Conservation (phyloP, 768 basidiomycete species). For the Podaxis pistillaris region DNA sequence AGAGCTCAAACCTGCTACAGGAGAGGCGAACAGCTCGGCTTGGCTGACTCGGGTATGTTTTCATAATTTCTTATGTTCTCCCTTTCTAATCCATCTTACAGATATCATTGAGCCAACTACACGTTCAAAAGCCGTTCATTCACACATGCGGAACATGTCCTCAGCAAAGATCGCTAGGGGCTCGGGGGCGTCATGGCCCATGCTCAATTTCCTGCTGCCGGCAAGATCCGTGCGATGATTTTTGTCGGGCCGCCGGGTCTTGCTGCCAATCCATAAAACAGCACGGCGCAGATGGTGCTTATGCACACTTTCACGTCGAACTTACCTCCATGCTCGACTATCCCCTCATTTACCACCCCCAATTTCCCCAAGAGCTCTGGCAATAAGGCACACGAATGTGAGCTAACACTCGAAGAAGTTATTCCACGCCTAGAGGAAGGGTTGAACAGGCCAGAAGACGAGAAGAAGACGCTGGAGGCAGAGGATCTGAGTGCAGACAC, state of each 20-base stretch:
- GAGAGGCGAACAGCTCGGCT: too few relatives aligned
- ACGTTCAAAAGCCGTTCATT: too few relatives aligned
- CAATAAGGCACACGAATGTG: conserved; percentile 63
- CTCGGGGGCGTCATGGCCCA: too few relatives aligned
- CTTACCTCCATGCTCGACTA: conserved; percentile 95
- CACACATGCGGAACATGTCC: too few relatives aligned
- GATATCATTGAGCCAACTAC: too few relatives aligned
- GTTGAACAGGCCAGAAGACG: conserved; percentile 66
- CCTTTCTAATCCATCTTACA: too few relatives aligned
- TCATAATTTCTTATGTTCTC: too few relatives aligned
- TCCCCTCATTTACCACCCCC: conserved; percentile 64
- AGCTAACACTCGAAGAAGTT: conserved; percentile 75
- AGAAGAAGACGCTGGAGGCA: conserved; percentile 62
- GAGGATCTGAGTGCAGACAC: conserved; percentile 45
- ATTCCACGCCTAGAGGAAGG: conserved; percentile 83
- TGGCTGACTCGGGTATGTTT: too few relatives aligned
- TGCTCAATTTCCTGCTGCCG: too few relatives aligned
- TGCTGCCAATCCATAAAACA: conserved; percentile 87
- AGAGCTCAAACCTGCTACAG: too few relatives aligned
- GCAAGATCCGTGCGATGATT: too few relatives aligned
- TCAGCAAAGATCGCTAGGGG: too few relatives aligned
- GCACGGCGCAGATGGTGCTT: conserved; percentile 86
- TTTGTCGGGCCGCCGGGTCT: conserved; percentile 38
- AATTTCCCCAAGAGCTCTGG: conserved; percentile 75
- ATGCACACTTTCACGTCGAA: conserved; percentile 74